Percentiles rank a stretch among this genome's conserved stretches.
These are phyloP conservation scores for Sicyos edulis DNA, from an alignment of 306 rosid species.

Conservation along the genomic window DNA sequence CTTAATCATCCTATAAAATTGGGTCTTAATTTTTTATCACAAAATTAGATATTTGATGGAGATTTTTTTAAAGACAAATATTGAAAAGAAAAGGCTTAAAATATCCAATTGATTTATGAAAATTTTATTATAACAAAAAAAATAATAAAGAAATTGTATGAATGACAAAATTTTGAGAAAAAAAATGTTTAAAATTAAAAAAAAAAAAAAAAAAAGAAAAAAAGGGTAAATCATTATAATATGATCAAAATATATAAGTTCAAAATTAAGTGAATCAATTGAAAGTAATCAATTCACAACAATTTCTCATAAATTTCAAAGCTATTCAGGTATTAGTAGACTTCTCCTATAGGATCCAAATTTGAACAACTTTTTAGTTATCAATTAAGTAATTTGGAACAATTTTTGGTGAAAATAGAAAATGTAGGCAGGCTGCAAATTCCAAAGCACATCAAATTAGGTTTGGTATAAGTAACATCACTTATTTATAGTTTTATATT, in stretches of 20 bases:
- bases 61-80: not conserved
- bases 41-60: not conserved
- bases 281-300: too few species aligned
- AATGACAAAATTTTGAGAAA: too few species aligned
- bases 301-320: too few species aligned
- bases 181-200: too few species aligned
- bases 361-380: constrained; percentile 12
- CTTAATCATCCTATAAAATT: not conserved
- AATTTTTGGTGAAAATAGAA: not conserved
- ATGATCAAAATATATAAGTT: too few species aligned
- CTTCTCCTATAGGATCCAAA: not conserved
- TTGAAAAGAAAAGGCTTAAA: not conserved
- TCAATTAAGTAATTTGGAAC: not conserved
- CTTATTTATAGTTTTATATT: not conserved
- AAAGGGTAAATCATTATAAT: too few species aligned
- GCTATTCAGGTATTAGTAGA: not conserved
- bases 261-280: too few species aligned
- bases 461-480: constrained; percentile 19
- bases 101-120: not conserved
- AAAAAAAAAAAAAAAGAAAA: too few species aligned
- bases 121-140: too few species aligned
- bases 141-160: too few species aligned
- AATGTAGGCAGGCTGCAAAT: constrained; percentile 7
- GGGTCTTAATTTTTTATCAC: not conserved
- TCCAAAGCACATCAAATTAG: constrained; percentile 9